These are phyloP conservation scores for Alternaria metachromatica DNA, from an alignment of 2,329 filamentous ascomycete genomes.

Conservation along the genomic window DNA sequence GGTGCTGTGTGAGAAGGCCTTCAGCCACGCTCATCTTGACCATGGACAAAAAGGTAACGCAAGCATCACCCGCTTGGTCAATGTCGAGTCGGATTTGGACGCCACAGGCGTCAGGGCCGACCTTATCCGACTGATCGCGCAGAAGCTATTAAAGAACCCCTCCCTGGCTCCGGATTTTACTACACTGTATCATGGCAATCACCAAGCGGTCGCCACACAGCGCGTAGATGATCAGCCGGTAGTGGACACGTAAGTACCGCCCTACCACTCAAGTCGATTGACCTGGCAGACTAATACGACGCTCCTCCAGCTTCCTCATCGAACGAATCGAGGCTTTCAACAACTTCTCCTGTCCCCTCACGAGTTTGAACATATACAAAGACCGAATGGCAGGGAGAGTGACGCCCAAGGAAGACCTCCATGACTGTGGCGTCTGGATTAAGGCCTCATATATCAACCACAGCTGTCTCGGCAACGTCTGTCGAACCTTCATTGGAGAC, in stretches of 20 bases:
- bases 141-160: conserved; percentile 57
- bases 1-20: conserved; percentile 61
- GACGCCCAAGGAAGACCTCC: neutral
- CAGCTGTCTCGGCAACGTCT: conserved; percentile 49
- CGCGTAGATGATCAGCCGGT: conserved; percentile 49
- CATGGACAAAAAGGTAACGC: conserved; percentile 13
- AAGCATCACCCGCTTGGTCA: conserved; percentile 47
- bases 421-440: conserved; percentile 50
- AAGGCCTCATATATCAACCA: conserved; percentile 54
- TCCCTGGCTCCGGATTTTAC: conserved; percentile 42
- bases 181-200: conserved; percentile 48
- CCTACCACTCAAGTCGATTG: neutral
- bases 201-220: conserved; percentile 36
- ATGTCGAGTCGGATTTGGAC: conserved; percentile 41
- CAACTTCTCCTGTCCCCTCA: conserved; percentile 49
- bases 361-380: conserved; percentile 19
- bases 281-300: neutral
- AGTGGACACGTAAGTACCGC: conserved; percentile 50
- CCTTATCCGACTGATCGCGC: conserved; percentile 51
- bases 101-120: conserved; percentile 50
- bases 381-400: no score
- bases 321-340: conserved; percentile 55
- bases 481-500: conserved; percentile 50
- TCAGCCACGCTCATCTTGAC: conserved; percentile 50
- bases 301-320: conserved; percentile 51